Evolutionary conservation across 768 basidiomycete species (phyloP), one percentile per base, ranked within the genome.

Genomic region (Lentinula aciculospora): DNA sequence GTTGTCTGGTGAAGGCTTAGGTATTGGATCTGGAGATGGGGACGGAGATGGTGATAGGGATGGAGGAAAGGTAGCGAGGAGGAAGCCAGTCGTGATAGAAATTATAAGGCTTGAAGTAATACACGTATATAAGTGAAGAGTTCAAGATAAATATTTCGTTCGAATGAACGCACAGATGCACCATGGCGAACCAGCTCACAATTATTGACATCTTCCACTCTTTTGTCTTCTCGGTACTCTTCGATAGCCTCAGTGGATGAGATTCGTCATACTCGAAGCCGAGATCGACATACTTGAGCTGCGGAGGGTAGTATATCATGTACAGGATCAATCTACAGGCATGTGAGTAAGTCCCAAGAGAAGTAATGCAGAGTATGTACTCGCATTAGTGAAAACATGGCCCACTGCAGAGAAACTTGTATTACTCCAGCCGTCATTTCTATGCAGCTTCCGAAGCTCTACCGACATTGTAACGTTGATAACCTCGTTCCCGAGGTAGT

Each of bases 231-330:
- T 79, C 69, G 28, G 75, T 74, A 2, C 76, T 77, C 68, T 80
- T 82, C 60, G 77, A 62, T 40, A 72, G 72, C 8, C 70, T 69
- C 8, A 73, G 70, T 0, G 76, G 77, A 13, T 71, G 75, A 10
- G 69, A 64, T 53, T 80, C 76, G 39, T 79, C 72, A 0, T 70
- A 60, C 56, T 77, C 71, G n/a, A 76, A 65, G 50, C 74, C 70
- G 8, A 79, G 63, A 47, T 76, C 71, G 47, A 72, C 71, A 66
- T 86, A 90, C 72, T 95, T 97, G 66, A 89, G 83, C 64, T 90
- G 83, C 5, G 79, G 72, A 0, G 97, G 97, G 68, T 92, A 98
- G 76, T 94, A 98, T 39, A 89, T 74, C 75, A 99, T 86, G 73
- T 91, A 98, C 2, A 99, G 82, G 0, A 95, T 79, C 58, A 98